Base-by-base conservation (phyloP, 176 grass and related monocot species). In the Rhynchospora pubera region DNA sequence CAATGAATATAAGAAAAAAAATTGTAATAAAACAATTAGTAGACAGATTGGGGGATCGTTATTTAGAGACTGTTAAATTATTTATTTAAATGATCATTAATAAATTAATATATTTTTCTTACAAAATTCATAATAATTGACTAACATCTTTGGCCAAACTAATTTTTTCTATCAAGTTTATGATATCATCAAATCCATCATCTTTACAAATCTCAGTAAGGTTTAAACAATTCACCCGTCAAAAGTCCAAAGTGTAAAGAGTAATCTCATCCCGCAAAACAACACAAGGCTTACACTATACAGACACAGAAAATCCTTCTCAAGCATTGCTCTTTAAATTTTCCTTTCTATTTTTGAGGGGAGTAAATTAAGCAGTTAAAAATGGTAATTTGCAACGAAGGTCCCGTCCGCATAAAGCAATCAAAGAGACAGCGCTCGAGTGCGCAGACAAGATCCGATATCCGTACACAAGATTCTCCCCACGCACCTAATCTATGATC, bases 391-490 rank as follows among this genome's bases (percentile, higher is more conserved):
- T 60, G 11, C 23, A 24, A 12, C 0, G n/a, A 7, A 64, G 61
- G 34, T 6, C 1, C 1, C 32, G 39, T 69, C 65, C 34, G 69
- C 45, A 50, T 24, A 50, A 47, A 74, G 43, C 68, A 71, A 71
- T 46, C 43, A 47, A 3, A 22, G 26, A 65, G 7, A 45, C 15
- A 70, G 48, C 47, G 16, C n/a, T 76, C 23, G 69, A 55, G 23
- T 55, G 48, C 48, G 58, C 79, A 66, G 79, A 82, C 79, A 62
- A 82, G 79, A 82, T 82, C 60, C 60, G 47, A 9, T 65, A 48
- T 81, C 79, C 60, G 61, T 82, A 81, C 79, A 65, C 59, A 63
- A 63, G 24, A 61, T 75, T 52, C 22, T 53, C 71, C 71, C 71
- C 72, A 76, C 26, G 24, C 14, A 42, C 64, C 30, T 23, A 12